Evolutionary conservation across 371 early-diverging fungal genomes (phyloP).

Genomic region (Rhizopus delemar): DNA sequence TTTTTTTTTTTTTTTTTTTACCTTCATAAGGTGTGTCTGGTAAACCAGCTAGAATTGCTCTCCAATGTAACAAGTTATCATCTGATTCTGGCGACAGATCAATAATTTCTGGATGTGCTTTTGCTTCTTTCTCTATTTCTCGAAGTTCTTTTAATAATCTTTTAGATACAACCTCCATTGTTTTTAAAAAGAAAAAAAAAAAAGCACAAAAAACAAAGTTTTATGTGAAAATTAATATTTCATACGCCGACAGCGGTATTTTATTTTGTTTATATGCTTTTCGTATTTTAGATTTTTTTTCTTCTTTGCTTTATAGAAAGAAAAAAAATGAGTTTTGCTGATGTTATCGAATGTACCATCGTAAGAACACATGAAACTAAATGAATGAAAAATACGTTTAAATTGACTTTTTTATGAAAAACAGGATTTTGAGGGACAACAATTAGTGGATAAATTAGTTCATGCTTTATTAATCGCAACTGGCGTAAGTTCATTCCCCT

Average conservation of each 20-base stretch:
- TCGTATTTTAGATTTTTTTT: constrained; percentile 1
- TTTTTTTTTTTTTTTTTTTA: constrained; percentile 14
- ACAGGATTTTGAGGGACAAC: constrained; percentile 34
- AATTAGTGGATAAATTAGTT: constrained; percentile 15
- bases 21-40: constrained; percentile 85
- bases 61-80: constrained; percentile 86
- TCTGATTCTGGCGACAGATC: constrained; percentile 67
- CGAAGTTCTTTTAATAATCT: constrained; percentile 66
- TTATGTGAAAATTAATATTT: not conserved
- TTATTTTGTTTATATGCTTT: not conserved
- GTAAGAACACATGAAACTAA: constrained; percentile 1
- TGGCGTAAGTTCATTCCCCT: constrained; percentile 15
- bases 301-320: not conserved
- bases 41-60: constrained; percentile 81
- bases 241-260: not conserved
- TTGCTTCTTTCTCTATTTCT: constrained; percentile 57
- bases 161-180: constrained; percentile 58
- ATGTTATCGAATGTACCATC: constrained; percentile 26
- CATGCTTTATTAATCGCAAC: constrained; percentile 13
- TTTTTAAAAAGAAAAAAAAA: constrained; percentile 1
- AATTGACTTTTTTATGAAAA: not conserved
- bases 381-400: not conserved
- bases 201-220: not conserved
- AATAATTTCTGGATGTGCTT: constrained; percentile 58
- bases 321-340: constrained; percentile 20